Evolutionary conservation across 371 early-diverging fungal species (phyloP).

Genomic region (Apophysomyces trapeziformis): DNA sequence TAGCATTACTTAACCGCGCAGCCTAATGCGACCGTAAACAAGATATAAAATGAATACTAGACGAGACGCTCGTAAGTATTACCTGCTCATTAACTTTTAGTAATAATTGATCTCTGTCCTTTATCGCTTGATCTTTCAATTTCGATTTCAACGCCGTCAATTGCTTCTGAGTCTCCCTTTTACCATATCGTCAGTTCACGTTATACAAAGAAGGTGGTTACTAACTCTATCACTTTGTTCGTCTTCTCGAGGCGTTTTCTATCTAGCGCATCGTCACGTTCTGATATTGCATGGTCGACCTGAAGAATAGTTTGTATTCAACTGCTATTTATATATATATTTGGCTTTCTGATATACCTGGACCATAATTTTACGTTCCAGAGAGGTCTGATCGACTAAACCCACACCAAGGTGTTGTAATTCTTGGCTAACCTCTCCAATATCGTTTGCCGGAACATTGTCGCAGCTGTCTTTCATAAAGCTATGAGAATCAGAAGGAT

Average conservation of each 20-base stretch:
- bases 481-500: neutral
- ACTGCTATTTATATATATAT: slow-evolving; percentile 2
- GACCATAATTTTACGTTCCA: slow-evolving; percentile 69
- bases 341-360: slow-evolving; percentile 45
- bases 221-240: slow-evolving; percentile 41
- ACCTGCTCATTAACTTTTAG: slow-evolving; percentile 42
- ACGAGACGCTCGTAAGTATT: neutral
- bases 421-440: slow-evolving; percentile 15
- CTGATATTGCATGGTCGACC: slow-evolving; percentile 63
- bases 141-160: slow-evolving; percentile 39
- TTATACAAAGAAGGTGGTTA: neutral
- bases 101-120: slow-evolving; percentile 26
- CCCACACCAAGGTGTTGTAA: slow-evolving; percentile 54
- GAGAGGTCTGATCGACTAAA: slow-evolving; percentile 62
- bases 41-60: neutral
- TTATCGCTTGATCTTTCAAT: slow-evolving; percentile 30
- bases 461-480: neutral
- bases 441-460: neutral
- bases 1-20: slow-evolving; percentile 39
- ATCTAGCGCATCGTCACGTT: slow-evolving; percentile 60
- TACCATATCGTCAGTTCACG: slow-evolving; percentile 4
- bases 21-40: slow-evolving; percentile 19
- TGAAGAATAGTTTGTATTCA: slow-evolving; percentile 14
- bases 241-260: slow-evolving; percentile 59
- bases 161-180: slow-evolving; percentile 38